Evolutionary conservation across 495 filamentous ascomycete genomes (phyloP).

Genomic region (Hypoxylon cercidicola): DNA sequence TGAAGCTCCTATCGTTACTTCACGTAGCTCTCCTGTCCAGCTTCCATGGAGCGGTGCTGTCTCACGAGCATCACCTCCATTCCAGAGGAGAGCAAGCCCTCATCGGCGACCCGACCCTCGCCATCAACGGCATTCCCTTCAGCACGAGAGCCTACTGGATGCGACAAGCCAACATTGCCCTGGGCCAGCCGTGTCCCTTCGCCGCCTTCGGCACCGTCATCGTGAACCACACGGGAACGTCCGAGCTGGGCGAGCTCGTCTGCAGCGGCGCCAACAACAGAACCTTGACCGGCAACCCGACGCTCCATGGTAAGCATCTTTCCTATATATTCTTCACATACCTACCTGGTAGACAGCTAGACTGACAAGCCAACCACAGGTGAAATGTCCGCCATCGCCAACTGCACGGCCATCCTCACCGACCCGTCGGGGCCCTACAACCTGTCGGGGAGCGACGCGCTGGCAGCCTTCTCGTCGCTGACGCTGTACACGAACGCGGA

Average conservation of each 20-base stretch:
- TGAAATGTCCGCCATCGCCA: conserved; percentile 64
- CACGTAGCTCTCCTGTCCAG: neutral
- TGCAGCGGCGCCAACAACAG: conserved; percentile 58
- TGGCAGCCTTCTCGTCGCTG: conserved; percentile 57
- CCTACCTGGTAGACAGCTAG: neutral
- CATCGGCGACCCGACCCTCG: conserved; percentile 35
- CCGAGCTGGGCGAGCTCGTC: conserved; percentile 54
- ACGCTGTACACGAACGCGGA: conserved; percentile 67
- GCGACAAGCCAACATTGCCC: conserved; percentile 58
- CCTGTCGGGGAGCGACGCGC: conserved; percentile 50
- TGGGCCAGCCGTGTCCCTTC: conserved; percentile 61
- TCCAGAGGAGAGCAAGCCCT: conserved; percentile 15
- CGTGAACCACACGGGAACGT: conserved; percentile 60
- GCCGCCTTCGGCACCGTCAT: conserved; percentile 63
- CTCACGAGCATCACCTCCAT: conserved; percentile 27
- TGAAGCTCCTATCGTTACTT: conserved; percentile 1
- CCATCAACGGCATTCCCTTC: conserved; percentile 49
- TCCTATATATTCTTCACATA: neutral
- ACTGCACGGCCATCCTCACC: conserved; percentile 61
- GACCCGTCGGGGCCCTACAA: conserved; percentile 56
- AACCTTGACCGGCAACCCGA: conserved; percentile 56
- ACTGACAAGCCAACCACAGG: conserved; percentile 39
- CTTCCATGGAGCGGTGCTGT: neutral
- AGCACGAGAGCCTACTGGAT: conserved; percentile 59
- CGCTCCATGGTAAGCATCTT: conserved; percentile 55